These are phyloP conservation scores for Pichia kluyveri DNA, from an alignment of 805 yeast genomes.

Conservation along the genomic window DNA sequence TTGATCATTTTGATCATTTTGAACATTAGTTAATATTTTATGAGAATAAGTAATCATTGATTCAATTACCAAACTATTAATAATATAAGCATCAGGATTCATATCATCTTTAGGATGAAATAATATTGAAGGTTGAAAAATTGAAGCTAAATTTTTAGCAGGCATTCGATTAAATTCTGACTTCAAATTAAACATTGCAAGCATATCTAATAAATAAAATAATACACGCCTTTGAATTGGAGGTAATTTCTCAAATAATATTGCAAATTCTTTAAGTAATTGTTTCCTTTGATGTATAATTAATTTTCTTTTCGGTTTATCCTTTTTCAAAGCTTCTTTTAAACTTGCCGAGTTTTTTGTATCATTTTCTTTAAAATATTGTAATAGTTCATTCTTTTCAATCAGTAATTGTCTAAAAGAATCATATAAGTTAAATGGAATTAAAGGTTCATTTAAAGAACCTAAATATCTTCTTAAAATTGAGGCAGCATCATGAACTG, in stretches of 20 bases:
- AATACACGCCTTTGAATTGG: conserved; percentile 71
- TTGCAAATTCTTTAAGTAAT: conserved; percentile 65
- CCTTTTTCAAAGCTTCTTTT: conserved; percentile 9
- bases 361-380: conserved; percentile 51
- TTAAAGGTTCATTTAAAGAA: conserved; percentile 84
- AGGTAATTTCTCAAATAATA: conserved; percentile 61
- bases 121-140: conserved; percentile 92
- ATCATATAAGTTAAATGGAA: conserved; percentile 71
- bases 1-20: background rate
- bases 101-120: conserved; percentile 90
- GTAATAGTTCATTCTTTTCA: conserved; percentile 54
- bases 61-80: conserved; percentile 79
- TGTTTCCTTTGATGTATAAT: conserved; percentile 50
- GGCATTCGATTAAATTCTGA: conserved; percentile 82
- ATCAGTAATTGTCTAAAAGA: conserved; percentile 69
- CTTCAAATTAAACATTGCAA: conserved; percentile 76
- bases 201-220: conserved; percentile 76
- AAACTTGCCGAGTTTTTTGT: conserved; percentile 10
- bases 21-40: conserved; percentile 32
- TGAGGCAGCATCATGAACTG: conserved; percentile 95
- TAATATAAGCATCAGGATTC: conserved; percentile 84
- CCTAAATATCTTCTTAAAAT: conserved; percentile 78
- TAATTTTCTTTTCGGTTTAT: conserved; percentile 7
- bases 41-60: conserved; percentile 82
- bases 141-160: conserved; percentile 86